These are phyloP conservation scores for Oryza meridionalis DNA, from an alignment of 176 grass and related monocot genomes.

Conservation along the genomic window DNA sequence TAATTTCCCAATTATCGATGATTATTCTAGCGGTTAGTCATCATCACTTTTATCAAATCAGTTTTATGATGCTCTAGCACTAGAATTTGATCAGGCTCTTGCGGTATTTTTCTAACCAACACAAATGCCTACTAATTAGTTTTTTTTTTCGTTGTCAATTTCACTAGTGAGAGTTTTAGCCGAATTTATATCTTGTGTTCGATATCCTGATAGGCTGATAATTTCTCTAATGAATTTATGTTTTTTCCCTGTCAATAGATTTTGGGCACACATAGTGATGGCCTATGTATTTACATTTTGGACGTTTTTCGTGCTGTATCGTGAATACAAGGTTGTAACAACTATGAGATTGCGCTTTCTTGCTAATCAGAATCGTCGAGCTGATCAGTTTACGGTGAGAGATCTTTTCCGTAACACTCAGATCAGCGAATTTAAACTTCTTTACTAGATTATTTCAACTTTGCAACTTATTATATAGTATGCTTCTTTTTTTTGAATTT, in stretches of 20 bases:
- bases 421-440: neutral
- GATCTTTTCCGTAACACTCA: slow-evolving; percentile 11
- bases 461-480: neutral
- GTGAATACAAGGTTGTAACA: slow-evolving; percentile 82
- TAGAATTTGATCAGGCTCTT: neutral
- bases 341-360: slow-evolving; percentile 93
- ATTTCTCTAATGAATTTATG: slow-evolving; percentile 32
- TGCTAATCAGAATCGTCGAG: slow-evolving; percentile 76
- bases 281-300: slow-evolving; percentile 84
- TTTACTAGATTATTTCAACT: slow-evolving; percentile 5
- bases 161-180: neutral
- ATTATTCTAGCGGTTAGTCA: neutral
- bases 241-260: slow-evolving; percentile 46
- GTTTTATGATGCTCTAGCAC: neutral
- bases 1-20: neutral
- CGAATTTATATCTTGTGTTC: slow-evolving; percentile 9
- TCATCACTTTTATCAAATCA: neutral
- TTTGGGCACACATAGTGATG: slow-evolving; percentile 85
- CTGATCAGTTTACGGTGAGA: slow-evolving; percentile 92
- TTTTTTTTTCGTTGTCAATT: neutral
- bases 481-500: neutral
- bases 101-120: neutral
- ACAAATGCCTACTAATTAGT: neutral
- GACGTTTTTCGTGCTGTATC: slow-evolving; percentile 76
- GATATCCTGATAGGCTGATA: neutral